phyloP scores from a whole-genome alignment of 805 yeast genomes.

The Kuraishia capsulata region DNA sequence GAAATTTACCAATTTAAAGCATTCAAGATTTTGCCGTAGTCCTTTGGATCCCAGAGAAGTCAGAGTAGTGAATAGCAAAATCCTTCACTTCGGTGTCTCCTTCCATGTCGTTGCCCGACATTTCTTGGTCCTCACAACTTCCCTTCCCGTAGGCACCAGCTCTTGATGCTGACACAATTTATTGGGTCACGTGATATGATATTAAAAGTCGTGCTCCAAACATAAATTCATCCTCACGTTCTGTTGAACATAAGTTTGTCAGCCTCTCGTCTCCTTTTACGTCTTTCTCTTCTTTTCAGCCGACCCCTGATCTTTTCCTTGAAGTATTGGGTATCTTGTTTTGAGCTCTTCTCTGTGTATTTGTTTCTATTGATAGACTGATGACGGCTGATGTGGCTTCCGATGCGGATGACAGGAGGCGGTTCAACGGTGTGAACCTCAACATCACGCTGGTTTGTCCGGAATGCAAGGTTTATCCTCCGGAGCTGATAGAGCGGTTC shows the following conservation, averaged over 20 bases:
- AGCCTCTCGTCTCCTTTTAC: not conserved
- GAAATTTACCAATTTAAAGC: not conserved
- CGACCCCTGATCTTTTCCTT: not conserved
- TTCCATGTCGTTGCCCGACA: not conserved
- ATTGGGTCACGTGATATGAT: not conserved
- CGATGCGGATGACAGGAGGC: constrained; percentile 9
- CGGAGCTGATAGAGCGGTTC: constrained; percentile 88
- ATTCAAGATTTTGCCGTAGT: not conserved
- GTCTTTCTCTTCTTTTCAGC: not conserved
- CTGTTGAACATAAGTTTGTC: not conserved
- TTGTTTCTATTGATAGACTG: not conserved
- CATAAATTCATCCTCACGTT: not conserved
- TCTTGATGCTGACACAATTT: not conserved
- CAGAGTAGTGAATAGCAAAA: not conserved
- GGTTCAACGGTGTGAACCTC: constrained; percentile 62
- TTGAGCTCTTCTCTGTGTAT: not conserved
- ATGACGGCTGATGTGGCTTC: constrained; percentile 2
- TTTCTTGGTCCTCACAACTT: not conserved
- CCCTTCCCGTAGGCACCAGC: not conserved
- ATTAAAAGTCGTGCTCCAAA: not conserved
- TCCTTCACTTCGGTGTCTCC: not conserved
- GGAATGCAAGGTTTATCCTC: constrained; percentile 92
- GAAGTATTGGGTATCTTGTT: not conserved
- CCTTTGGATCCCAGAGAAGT: not conserved
- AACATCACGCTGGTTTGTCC: constrained; percentile 90